Base-by-base conservation (phyloP, 129 eudicot genomes). In the carrot (Daucus carota) region DNA sequence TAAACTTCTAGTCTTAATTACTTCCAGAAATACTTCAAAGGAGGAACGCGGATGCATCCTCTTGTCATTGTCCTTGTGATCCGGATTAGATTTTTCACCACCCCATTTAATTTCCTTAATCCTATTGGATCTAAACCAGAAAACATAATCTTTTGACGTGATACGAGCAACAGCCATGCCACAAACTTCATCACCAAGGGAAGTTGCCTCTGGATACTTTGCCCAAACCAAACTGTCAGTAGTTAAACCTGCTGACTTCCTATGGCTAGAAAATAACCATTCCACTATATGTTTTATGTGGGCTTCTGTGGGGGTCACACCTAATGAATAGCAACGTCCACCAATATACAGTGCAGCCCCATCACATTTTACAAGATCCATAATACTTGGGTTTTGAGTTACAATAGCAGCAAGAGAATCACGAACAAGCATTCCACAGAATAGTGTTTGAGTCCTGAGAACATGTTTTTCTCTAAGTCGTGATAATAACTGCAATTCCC, bases 91-190 rank as follows among this genome's bases (percentile, higher is more conserved):
- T 81, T 92, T 95, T 22, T 97, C 97, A 10, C 99, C 99, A 44
- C 97, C 99, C 99, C 99, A 95, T 69, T 95, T 95, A 9, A 40
- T 40, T 40, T 40, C 43, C 43, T 40, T 40, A 5, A 36, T 36
- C 40, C 40, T 36, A 36, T 5, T 97, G 50, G 99, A 95, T 18
- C 97, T 82, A 47, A 95, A 95, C 99, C 99, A 95, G 67, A 95
- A 95, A 83, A 92, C 80, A 80, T 85, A 95, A 83, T 95, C 96
- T 48, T 84, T 85, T 22, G 87, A 48, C 34, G 95, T 95, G 24
- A 95, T 88, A 76, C 87, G 85, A 45, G 97, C 99, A 77, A 92
- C 96, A 0, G 96, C 97, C 96, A 95, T 95, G 24, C 99, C 99
- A 73, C 99, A 95, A 73, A 95, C 97, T 8, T 89, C 95, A 73